Evolutionary conservation across 805 yeast species (phyloP).

Genomic region (Brettanomyces nanus): DNA sequence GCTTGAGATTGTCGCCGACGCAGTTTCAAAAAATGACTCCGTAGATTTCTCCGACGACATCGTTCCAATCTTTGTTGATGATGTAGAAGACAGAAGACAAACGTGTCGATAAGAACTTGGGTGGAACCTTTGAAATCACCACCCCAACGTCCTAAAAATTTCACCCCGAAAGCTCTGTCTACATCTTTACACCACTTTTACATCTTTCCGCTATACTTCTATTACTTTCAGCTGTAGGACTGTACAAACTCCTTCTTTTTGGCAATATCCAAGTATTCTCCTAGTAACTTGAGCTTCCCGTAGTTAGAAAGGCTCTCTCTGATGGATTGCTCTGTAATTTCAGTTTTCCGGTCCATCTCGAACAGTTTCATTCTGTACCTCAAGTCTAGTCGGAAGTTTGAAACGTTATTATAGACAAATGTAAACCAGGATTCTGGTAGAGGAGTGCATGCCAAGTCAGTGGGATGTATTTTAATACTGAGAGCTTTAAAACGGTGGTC

Average conservation of each 20-base stretch:
- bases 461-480: constrained; percentile 32
- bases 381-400: constrained; percentile 8
- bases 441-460: constrained; percentile 27
- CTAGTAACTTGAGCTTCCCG: constrained; percentile 43
- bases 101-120: background rate
- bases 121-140: no score
- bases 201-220: no score
- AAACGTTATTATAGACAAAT: constrained; percentile 9
- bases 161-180: no score
- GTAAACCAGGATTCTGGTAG: constrained; percentile 14
- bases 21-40: background rate
- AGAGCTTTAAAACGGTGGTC: constrained; percentile 27
- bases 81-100: background rate
- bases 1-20: background rate
- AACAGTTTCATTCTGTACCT: constrained; percentile 19
- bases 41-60: no score
- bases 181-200: background rate
- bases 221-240: no score
- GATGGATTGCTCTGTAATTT: constrained; percentile 7
- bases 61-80: no score
- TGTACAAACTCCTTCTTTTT: constrained; percentile 40
- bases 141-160: no score
- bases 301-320: constrained; percentile 29
- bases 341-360: constrained; percentile 7
- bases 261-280: constrained; percentile 32